Evolutionary conservation across 192 early-diverging fungal species (phyloP).

Genomic region (Phycomyces blakesleeanus): DNA sequence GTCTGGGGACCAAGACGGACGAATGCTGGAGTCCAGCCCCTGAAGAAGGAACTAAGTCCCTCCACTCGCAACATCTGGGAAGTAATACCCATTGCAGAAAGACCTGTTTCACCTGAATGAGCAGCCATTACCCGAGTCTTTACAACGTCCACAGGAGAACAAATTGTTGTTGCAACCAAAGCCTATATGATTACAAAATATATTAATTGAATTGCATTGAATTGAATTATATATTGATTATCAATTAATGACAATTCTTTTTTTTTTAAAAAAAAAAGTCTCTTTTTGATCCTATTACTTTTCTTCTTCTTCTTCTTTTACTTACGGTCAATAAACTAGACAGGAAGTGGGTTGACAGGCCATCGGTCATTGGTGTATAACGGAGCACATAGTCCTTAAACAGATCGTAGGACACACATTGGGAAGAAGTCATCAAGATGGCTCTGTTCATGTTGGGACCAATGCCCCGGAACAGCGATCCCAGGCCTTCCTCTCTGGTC

Average conservation of each 20-base stretch:
- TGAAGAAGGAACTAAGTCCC: slow-evolving; percentile 67
- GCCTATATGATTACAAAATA: slow-evolving; percentile 39
- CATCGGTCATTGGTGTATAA: slow-evolving; percentile 57
- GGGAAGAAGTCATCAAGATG: slow-evolving; percentile 75
- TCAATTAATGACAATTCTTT: too few relatives aligned
- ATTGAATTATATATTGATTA: too few relatives aligned
- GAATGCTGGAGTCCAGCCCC: slow-evolving; percentile 82
- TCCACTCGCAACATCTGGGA: slow-evolving; percentile 43
- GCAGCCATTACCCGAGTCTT: slow-evolving; percentile 83
- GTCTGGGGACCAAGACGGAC: slow-evolving; percentile 79
- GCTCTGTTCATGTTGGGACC: slow-evolving; percentile 87
- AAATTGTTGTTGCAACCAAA: slow-evolving; percentile 68
- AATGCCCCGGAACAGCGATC: slow-evolving; percentile 82
- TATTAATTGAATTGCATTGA: too few relatives aligned
- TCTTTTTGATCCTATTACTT: too few relatives aligned
- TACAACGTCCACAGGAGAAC: slow-evolving; percentile 75
- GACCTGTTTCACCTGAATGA: slow-evolving; percentile 9
- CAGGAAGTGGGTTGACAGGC: slow-evolving; percentile 60
- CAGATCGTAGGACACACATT: slow-evolving; percentile 70
- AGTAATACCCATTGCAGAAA: slow-evolving; percentile 44
- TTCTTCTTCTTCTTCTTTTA: not conserved
- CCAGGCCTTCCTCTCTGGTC: slow-evolving; percentile 68
- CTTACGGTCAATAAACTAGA: slow-evolving; percentile 67
- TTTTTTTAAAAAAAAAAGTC: too few relatives aligned
- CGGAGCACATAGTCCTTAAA: slow-evolving; percentile 66